Percentiles rank a stretch among this genome's conserved stretches.
These are phyloP conservation scores for Orbilia quercus DNA, from an alignment of 2,329 filamentous ascomycete species.

Conservation along the genomic window DNA sequence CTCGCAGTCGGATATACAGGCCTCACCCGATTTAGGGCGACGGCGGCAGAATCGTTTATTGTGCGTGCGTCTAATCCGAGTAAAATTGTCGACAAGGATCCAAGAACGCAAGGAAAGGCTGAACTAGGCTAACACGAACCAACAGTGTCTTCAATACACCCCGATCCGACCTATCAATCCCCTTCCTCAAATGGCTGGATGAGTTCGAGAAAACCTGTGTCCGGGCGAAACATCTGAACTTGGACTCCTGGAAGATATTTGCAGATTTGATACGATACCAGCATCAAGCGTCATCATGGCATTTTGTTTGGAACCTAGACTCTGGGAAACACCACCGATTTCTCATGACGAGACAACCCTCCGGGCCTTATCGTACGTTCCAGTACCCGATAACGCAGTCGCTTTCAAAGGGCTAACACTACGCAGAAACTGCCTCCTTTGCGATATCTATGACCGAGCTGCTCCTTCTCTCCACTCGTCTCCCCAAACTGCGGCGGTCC, in stretches of 20 bases:
- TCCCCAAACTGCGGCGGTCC: constrained; percentile 42
- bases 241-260: constrained; percentile 55
- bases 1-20: no score
- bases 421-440: constrained; percentile 47
- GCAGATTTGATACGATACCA: constrained; percentile 54
- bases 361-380: constrained; percentile 33
- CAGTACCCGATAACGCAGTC: neutral
- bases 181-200: constrained; percentile 53
- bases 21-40: neutral
- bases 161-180: constrained; percentile 39
- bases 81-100: neutral
- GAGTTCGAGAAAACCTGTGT: constrained; percentile 50
- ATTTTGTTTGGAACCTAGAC: constrained; percentile 52
- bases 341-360: constrained; percentile 40
- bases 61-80: constrained; percentile 22
- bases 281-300: constrained; percentile 50
- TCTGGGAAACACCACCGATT: constrained; percentile 49
- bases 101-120: constrained; percentile 15
- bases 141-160: constrained; percentile 52
- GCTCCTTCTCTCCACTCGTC: constrained; percentile 49
- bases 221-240: constrained; percentile 32
- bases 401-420: neutral
- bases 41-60: constrained; percentile 50
- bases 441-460: constrained; percentile 56
- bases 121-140: neutral